Percentiles rank a stretch among this genome's conserved stretches.
Evolutionary conservation across 257 asterid genomes (phyloP).

Genomic region (Fraxinus excelsior): DNA sequence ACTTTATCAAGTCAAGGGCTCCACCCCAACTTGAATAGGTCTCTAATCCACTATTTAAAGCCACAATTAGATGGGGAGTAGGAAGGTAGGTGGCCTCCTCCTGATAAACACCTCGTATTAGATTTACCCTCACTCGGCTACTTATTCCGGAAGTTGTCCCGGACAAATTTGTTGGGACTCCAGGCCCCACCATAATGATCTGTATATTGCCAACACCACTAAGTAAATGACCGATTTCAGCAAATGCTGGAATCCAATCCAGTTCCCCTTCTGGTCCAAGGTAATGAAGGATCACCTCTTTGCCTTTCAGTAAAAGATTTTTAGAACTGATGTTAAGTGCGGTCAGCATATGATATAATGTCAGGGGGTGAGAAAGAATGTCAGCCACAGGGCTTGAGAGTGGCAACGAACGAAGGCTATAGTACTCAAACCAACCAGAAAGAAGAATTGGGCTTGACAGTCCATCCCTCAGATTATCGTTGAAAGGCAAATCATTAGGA

Average conservation of each 20-base stretch:
- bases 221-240: conserved; percentile 39
- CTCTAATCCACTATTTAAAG: conserved; percentile 36
- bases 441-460: conserved; percentile 27
- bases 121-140: conserved; percentile 28
- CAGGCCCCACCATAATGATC: conserved; percentile 40
- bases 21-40: conserved; percentile 28
- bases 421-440: conserved; percentile 38
- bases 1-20: conserved; percentile 37
- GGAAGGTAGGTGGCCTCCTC: conserved; percentile 30
- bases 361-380: conserved; percentile 43
- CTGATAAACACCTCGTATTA: conserved; percentile 27
- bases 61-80: conserved; percentile 26
- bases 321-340: conserved; percentile 29
- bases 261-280: conserved; percentile 42
- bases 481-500: conserved; percentile 33
- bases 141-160: conserved; percentile 32
- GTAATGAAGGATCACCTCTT: conserved; percentile 41
- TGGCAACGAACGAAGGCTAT: conserved; percentile 29
- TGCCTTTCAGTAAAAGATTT: conserved; percentile 31
- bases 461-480: conserved; percentile 20
- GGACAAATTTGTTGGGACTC: conserved; percentile 34
- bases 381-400: conserved; percentile 39
- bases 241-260: conserved; percentile 42
- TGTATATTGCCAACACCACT: conserved; percentile 31
- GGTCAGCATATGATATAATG: conserved; percentile 33